These are phyloP conservation scores for Pythium angustatum DNA, from an alignment of 352 stramenopile genomes.

Conservation along the genomic window DNA sequence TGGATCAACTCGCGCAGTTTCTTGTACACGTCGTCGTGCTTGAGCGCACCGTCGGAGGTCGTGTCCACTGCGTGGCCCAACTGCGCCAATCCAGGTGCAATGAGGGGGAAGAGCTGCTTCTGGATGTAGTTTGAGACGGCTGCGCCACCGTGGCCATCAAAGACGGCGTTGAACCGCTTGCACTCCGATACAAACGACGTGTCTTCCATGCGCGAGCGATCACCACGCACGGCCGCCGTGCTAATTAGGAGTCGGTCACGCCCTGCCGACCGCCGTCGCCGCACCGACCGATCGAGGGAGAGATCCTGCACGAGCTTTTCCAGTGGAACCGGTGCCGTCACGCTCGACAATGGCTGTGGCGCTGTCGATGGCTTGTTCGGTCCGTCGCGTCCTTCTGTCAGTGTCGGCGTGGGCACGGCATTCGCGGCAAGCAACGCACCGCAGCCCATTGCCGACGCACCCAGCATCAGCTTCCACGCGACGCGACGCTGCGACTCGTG, in stretches of 20 bases:
- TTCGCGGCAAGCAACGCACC: conserved; percentile 18
- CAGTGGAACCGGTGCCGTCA: conserved; percentile 2
- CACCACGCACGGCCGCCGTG: conserved; percentile 68
- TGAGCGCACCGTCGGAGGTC: conserved; percentile 22
- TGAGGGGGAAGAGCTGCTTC: conserved; percentile 54
- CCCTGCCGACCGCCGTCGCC: conserved; percentile 18
- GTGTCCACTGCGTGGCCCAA: conserved; percentile 41
- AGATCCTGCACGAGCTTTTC: conserved; percentile 1
- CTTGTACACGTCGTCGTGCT: conserved; percentile 32
- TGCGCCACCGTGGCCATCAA: conserved; percentile 80
- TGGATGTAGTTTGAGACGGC: conserved; percentile 69
- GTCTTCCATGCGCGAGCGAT: conserved; percentile 84
- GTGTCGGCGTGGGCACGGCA: neutral
- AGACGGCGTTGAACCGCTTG: conserved; percentile 82
- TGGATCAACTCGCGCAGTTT: conserved; percentile 46
- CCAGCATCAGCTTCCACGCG: conserved; percentile 17
- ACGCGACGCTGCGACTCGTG: neutral
- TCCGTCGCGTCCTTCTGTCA: neutral
- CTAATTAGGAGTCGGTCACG: conserved; percentile 52
- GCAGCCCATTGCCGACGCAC: conserved; percentile 25
- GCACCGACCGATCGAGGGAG: conserved; percentile 12
- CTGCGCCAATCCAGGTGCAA: conserved; percentile 48
- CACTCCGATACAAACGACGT: conserved; percentile 77
- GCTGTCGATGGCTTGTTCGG: neutral
- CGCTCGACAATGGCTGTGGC: neutral